Evolutionary conservation across 1,284 basidiomycete species (phyloP), one percentile per base, ranked within the genome.

Genomic region (Ganoderma sp.): DNA sequence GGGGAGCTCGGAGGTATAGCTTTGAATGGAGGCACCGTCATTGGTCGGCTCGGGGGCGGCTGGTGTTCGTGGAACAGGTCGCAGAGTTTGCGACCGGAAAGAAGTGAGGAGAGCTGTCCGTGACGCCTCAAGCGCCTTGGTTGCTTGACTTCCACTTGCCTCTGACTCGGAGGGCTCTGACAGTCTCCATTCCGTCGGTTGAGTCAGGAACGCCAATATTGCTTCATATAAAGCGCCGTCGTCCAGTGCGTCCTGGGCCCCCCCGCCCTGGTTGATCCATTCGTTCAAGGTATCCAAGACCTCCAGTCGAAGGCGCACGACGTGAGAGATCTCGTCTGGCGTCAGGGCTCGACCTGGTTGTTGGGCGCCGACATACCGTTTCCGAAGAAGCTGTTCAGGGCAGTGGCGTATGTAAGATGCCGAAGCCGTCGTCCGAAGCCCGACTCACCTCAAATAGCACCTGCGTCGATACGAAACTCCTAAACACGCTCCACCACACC

Each of bases 401-500:
- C 56, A 64, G 64, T 45, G 67, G 62, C 28, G 61, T 69, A 69
- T 63, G 65, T 69, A 69, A 64, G 65, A 61, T 67, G 48, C 67
- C 52, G 50, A 65, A 57, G 34, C 50, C 61, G 64, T n/a, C 28
- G 42, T 71, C 64, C 61, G 62, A 48, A 22, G 22, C 64, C 39
- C 61, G 61, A 75, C 84, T 70, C 74, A 93, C 93, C 87, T 95
- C 92, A 76, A 95, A 94, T 73, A 95, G 90, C 1, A 91, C 90
- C 28, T 90, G 78, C 0, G 93, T 92, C 0, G 90, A 88, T 10
- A 94, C 85, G 73, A 94, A 93, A 73, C 90, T 93, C 56, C 93
- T 84, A 76, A 90, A 94, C 19, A 88, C 85, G 68, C 85, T 88
- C 91, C 93, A 95, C 90, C 93, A 95, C 4, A 92, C 84, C 48